phyloP scores from a whole-genome alignment of 192 early-diverging fungal genomes.

The Backusella westeae region DNA sequence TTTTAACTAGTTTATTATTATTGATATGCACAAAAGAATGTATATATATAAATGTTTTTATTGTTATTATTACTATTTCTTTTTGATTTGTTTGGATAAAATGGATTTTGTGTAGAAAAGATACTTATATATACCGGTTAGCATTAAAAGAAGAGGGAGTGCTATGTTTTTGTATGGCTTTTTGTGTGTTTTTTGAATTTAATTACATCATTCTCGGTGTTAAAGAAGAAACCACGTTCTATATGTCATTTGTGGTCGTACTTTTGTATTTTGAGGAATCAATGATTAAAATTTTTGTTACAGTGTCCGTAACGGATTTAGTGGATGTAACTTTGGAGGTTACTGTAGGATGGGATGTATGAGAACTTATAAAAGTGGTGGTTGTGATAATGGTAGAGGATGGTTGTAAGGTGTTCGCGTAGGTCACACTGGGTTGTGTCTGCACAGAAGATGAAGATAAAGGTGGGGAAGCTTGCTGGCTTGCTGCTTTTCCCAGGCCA shows the following conservation, averaged over 20 bases:
- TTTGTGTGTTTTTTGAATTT: not conserved
- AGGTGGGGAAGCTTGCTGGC: not conserved
- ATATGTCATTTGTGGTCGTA: not conserved
- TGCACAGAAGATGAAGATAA: not conserved
- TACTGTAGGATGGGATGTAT: not conserved
- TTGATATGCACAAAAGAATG: not conserved
- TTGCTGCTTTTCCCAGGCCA: constrained; percentile 2
- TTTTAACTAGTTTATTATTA: not conserved
- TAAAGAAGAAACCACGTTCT: not conserved
- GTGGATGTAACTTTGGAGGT: not conserved
- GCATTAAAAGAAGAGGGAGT: not conserved
- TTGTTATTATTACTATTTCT: not conserved
- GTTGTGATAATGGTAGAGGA: not conserved
- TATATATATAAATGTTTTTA: not conserved
- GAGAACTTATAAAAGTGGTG: not conserved
- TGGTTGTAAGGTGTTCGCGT: not conserved
- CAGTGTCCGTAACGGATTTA: not conserved
- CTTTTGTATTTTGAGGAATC: not conserved
- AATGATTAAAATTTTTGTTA: not conserved
- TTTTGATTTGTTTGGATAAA: not conserved
- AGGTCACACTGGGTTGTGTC: not conserved
- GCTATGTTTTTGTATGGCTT: not conserved
- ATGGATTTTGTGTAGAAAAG: not conserved
- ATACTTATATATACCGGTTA: not conserved
- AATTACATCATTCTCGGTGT: constrained; percentile 6